Percentiles rank a stretch among this genome's conserved stretches.
These are phyloP conservation scores for Lentinus polychrous DNA, from an alignment of 1,284 basidiomycete species.

Conservation along the genomic window DNA sequence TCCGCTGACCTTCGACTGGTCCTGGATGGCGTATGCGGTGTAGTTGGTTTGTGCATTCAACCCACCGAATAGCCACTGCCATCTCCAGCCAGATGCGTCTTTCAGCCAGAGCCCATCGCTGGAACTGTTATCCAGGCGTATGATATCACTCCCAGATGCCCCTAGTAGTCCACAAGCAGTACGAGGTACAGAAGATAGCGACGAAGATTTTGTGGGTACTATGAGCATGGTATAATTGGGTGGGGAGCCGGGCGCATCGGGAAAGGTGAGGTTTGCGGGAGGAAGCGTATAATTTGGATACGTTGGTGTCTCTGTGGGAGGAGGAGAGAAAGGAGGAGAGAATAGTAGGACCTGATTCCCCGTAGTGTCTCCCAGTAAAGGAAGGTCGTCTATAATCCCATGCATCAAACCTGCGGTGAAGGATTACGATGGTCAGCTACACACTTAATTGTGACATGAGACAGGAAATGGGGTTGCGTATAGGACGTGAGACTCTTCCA, in stretches of 20 bases:
- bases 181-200: constrained; percentile 38
- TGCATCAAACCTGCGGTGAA: constrained; percentile 37
- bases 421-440: constrained; percentile 5
- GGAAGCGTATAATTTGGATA: constrained; percentile 83
- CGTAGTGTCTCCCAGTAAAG: constrained; percentile 73
- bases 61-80: constrained; percentile 56
- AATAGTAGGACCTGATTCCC: constrained; percentile 71
- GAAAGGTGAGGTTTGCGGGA: constrained; percentile 44
- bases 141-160: constrained; percentile 18
- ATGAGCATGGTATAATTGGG: constrained; percentile 53
- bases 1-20: constrained; percentile 45
- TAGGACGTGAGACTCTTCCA: background rate
- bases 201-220: constrained; percentile 34
- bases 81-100: constrained; percentile 52
- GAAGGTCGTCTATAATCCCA: constrained; percentile 34
- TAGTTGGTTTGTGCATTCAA: constrained; percentile 64
- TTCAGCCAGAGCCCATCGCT: constrained; percentile 48
- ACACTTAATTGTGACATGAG: background rate
- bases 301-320: constrained; percentile 31
- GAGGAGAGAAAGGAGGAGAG: constrained; percentile 51
- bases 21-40: constrained; percentile 54
- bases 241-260: constrained; percentile 28
- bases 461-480: background rate
- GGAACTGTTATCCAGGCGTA: constrained; percentile 8
- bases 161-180: constrained; percentile 53